A percentile compares a stretch with the other conserved stretches of the same genome.
phyloP scores from a whole-genome alignment of 352 stramenopile genomes.

The Pythium insidiosum region DNA sequence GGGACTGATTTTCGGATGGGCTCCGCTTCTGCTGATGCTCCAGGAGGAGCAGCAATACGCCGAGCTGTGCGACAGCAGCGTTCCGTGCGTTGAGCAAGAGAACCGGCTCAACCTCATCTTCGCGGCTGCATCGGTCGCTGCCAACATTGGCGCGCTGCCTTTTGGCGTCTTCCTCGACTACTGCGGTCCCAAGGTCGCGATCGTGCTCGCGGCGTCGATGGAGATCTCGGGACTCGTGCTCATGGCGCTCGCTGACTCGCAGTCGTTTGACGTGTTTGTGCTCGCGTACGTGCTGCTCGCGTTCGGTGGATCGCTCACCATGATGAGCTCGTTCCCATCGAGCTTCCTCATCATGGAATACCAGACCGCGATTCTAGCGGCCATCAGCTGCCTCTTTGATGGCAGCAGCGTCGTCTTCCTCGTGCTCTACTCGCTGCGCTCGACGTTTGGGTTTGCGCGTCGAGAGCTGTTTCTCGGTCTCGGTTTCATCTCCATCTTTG shows the following conservation, averaged over 20 bases:
- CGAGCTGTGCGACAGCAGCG: constrained; percentile 35
- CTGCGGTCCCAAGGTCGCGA: constrained; percentile 41
- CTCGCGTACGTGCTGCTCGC: constrained; percentile 58
- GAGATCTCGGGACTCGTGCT: constrained; percentile 54
- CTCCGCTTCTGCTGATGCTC: constrained; percentile 67
- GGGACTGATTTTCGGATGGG: constrained; percentile 75
- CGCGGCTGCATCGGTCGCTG: constrained; percentile 54
- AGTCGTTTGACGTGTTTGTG: constrained; percentile 68
- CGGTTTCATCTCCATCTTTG: constrained; percentile 18
- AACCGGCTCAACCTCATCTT: constrained; percentile 76
- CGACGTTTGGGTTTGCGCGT: constrained; percentile 32
- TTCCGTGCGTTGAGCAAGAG: constrained; percentile 49
- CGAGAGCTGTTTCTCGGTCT: constrained; percentile 44
- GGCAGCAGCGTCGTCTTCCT: constrained; percentile 70
- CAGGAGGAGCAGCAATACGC: constrained; percentile 70
- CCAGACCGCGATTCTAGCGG: constrained; percentile 69
- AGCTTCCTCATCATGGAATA: constrained; percentile 69
- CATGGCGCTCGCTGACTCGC: constrained; percentile 57
- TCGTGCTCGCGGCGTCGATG: constrained; percentile 36
- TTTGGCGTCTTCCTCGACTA: constrained; percentile 70
- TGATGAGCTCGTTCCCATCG: constrained; percentile 71
- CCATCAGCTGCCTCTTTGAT: constrained; percentile 75
- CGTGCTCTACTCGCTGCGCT: constrained; percentile 45
- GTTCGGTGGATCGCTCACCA: constrained; percentile 68
- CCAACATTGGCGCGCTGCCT: constrained; percentile 58